These are phyloP conservation scores for Aschersonia sp. DNA, from an alignment of 2,329 filamentous ascomycete genomes.

Conservation along the genomic window DNA sequence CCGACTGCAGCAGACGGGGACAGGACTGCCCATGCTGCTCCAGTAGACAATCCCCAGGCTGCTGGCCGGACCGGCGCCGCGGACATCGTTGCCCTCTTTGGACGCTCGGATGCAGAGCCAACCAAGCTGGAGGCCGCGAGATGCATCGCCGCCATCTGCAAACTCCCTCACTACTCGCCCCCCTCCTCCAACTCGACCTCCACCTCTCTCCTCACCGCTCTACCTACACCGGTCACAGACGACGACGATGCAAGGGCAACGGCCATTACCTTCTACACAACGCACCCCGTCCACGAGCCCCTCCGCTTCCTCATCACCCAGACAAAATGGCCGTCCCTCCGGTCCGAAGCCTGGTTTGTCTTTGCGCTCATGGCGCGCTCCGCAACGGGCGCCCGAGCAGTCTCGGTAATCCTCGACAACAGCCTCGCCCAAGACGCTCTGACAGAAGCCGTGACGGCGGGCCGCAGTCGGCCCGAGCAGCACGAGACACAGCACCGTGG, in stretches of 20 bases:
- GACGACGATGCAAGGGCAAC: conserved; percentile 7
- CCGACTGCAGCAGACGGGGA: no score
- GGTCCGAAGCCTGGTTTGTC: conserved; percentile 48
- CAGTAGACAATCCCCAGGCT: neutral
- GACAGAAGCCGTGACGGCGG: no score
- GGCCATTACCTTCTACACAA: conserved; percentile 26
- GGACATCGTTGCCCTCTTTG: conserved; percentile 22
- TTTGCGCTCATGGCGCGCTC: conserved; percentile 44
- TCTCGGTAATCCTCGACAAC: conserved; percentile 29
- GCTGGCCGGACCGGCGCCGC: conserved; percentile 18
- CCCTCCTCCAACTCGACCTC: conserved; percentile 13
- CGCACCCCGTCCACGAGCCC: conserved; percentile 26
- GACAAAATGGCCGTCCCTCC: conserved; percentile 41
- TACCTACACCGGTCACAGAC: neutral
- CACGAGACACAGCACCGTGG: no score
- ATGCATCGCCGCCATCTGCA: conserved; percentile 35
- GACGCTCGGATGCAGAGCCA: conserved; percentile 27
- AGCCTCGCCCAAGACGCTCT: conserved; percentile 14
- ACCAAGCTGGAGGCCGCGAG: conserved; percentile 46
- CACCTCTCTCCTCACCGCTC: neutral
- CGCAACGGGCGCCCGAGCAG: conserved; percentile 27
- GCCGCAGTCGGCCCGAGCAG: no score
- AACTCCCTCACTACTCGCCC: conserved; percentile 33
- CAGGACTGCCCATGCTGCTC: no score
- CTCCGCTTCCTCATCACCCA: conserved; percentile 41